Evolutionary conservation across 1,284 basidiomycete genomes (phyloP).

Genomic region (Microbotryum violaceum): DNA sequence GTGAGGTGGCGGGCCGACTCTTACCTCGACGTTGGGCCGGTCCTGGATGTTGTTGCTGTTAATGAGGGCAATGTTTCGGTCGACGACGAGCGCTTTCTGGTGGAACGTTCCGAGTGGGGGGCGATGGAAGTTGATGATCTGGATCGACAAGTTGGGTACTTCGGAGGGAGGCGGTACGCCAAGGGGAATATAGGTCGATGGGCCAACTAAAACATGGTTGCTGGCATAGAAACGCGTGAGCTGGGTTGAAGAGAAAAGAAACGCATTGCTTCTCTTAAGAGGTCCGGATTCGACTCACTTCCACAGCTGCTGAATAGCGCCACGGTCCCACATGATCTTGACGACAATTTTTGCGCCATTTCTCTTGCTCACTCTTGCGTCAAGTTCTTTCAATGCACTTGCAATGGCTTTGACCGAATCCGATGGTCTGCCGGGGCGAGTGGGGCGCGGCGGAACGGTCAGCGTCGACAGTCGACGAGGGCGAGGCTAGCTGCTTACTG

Average conservation of each 20-base stretch:
- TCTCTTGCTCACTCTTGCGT: constrained; percentile 46
- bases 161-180: constrained; percentile 54
- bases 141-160: constrained; percentile 55
- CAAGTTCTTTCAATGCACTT: constrained; percentile 53
- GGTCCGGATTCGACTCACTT: constrained; percentile 9
- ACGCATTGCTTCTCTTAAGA: background rate
- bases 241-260: background rate
- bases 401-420: constrained; percentile 51
- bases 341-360: constrained; percentile 50
- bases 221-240: constrained; percentile 38
- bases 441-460: background rate
- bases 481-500: constrained; percentile 15
- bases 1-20: constrained; percentile 8
- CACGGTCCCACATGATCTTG: constrained; percentile 61
- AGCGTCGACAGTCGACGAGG: background rate
- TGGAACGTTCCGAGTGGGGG: constrained; percentile 65
- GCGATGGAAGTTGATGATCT: constrained; percentile 52
- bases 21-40: constrained; percentile 43
- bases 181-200: constrained; percentile 51
- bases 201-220: constrained; percentile 52
- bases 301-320: constrained; percentile 50
- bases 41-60: constrained; percentile 65
- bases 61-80: constrained; percentile 61
- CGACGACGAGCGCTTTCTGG: constrained; percentile 58
- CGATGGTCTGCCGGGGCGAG: constrained; percentile 41